phyloP scores from a whole-genome alignment of 352 stramenopile genomes.

The Aphanomyces cochlioides region DNA sequence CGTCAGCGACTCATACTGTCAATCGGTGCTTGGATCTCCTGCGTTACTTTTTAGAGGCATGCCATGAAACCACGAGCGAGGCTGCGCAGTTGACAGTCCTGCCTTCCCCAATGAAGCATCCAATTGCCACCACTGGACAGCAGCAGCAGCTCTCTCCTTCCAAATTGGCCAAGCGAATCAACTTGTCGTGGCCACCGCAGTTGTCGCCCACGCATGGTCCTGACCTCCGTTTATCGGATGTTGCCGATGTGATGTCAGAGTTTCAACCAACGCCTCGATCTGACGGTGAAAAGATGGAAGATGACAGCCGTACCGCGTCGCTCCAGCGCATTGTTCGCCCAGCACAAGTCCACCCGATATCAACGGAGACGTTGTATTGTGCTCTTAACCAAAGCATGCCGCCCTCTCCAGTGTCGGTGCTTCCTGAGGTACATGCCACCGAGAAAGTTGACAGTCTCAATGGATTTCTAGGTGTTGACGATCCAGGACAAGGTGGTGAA shows the following conservation, averaged over 20 bases:
- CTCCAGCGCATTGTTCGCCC: conserved; percentile 8
- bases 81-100: conserved; percentile 1
- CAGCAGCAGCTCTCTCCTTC: conserved; percentile 33
- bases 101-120: conserved; percentile 21
- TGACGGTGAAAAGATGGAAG: not conserved
- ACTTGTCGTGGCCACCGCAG: conserved; percentile 43
- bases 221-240: conserved; percentile 34
- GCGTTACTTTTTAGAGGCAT: conserved; percentile 63
- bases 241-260: not conserved
- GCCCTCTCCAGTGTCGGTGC: too few relatives aligned
- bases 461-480: not conserved
- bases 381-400: not conserved
- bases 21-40: conserved; percentile 67
- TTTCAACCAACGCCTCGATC: not conserved
- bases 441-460: not conserved
- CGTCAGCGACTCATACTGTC: conserved; percentile 31
- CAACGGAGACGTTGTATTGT: not conserved
- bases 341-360: conserved; percentile 4
- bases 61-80: conserved; percentile 29
- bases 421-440: not conserved
- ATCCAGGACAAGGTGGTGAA: conserved; percentile 63
- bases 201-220: conserved; percentile 47
- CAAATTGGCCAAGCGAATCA: conserved; percentile 39
- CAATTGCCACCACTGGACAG: not conserved
- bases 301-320: not conserved